These are phyloP conservation scores for Byssoonygena ceratinophila DNA, from an alignment of 2,329 filamentous ascomycete genomes.

Conservation along the genomic window DNA sequence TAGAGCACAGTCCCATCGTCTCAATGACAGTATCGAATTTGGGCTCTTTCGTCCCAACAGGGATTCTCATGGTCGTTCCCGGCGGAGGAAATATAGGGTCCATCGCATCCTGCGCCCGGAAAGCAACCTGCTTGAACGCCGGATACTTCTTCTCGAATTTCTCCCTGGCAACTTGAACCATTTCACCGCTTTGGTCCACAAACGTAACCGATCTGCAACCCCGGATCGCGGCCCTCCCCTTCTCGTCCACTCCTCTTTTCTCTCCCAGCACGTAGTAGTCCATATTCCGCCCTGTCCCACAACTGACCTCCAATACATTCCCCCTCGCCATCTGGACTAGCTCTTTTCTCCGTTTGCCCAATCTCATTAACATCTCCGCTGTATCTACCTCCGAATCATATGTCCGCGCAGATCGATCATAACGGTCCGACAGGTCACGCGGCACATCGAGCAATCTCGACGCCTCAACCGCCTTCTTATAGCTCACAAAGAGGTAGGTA, in stretches of 20 bases:
- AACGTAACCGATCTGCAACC: conserved; percentile 38
- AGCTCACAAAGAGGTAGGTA: conserved; percentile 36
- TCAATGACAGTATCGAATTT: conserved; percentile 41
- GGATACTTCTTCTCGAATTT: conserved; percentile 35
- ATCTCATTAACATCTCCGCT: conserved; percentile 35
- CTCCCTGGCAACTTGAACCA: conserved; percentile 37
- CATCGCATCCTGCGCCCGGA: conserved; percentile 30
- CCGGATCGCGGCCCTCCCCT: conserved; percentile 23
- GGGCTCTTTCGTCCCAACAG: neutral
- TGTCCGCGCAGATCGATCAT: conserved; percentile 33
- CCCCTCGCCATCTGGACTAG: conserved; percentile 36
- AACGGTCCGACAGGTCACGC: conserved; percentile 39
- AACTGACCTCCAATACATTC: conserved; percentile 41
- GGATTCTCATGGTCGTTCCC: conserved; percentile 3
- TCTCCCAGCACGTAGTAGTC: conserved; percentile 37
- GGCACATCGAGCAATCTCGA: conserved; percentile 27
- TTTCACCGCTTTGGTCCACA: conserved; percentile 40
- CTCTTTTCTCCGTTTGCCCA: conserved; percentile 33
- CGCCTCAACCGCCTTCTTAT: conserved; percentile 29
- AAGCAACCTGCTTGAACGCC: conserved; percentile 25
- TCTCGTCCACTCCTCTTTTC: conserved; percentile 24
- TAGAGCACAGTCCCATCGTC: conserved; percentile 44
- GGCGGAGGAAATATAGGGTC: conserved; percentile 20
- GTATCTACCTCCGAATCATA: conserved; percentile 40
- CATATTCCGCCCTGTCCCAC: conserved; percentile 42